A percentile compares a stretch with the other conserved stretches of the same genome.
Conservation (phyloP, 164 flowering plant genomes). For the Berberis thunbergii region DNA sequence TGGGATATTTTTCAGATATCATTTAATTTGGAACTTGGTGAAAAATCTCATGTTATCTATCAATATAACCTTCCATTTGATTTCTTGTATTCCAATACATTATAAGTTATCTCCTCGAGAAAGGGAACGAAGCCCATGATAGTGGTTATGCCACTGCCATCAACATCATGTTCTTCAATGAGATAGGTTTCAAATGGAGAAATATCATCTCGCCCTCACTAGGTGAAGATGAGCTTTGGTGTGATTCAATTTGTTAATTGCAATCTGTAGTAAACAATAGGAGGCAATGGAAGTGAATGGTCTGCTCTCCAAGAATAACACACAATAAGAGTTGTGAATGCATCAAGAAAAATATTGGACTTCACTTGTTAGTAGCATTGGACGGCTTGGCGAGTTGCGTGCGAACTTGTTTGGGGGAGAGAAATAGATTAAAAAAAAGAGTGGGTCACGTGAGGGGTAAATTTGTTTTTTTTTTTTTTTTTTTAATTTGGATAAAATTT, state of each 20-base stretch:
- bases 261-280: conserved; percentile 72
- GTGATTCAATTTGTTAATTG: conserved; percentile 87
- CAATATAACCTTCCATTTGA: conserved; percentile 13
- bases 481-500: too few relatives aligned
- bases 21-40: too few relatives aligned
- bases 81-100: conserved; percentile 68
- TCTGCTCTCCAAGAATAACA: conserved; percentile 95
- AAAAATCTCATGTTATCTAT: too few relatives aligned
- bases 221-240: conserved; percentile 74
- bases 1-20: too few relatives aligned
- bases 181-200: conserved; percentile 81
- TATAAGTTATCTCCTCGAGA: conserved; percentile 62
- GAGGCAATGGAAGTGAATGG: conserved; percentile 83
- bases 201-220: conserved; percentile 85
- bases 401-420: conserved; percentile 83
- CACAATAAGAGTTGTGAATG: conserved; percentile 85
- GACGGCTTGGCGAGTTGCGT: conserved; percentile 96
- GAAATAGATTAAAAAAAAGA: too few relatives aligned
- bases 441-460: too few relatives aligned
- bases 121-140: conserved; percentile 85
- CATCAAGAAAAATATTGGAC: conserved; percentile 96
- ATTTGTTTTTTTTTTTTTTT: too few relatives aligned
- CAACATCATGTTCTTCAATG: conserved; percentile 93
- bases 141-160: conserved; percentile 72
- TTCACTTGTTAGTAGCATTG: conserved; percentile 86